phyloP scores from a whole-genome alignment of 208 protist species.

The Porcisia deanei region DNA sequence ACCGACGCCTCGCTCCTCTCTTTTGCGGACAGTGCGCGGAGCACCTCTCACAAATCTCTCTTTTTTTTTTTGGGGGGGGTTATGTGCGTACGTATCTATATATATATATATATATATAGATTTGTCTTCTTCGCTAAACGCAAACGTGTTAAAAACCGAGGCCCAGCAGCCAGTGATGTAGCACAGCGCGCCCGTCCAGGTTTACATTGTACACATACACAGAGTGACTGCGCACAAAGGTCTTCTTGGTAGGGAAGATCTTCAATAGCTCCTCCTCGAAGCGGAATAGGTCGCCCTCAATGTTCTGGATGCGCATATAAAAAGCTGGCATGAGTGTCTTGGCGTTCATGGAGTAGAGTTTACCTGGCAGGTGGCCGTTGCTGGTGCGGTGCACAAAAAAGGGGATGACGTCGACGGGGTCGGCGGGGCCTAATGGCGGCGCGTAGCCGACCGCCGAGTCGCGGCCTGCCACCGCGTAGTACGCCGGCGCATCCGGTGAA shows the following conservation, averaged over 20 bases:
- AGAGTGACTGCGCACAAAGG: constrained; percentile 70
- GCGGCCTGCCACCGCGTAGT: constrained; percentile 54
- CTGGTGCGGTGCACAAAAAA: constrained; percentile 86
- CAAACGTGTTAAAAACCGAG: constrained; percentile 60
- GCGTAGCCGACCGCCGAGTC: constrained; percentile 70
- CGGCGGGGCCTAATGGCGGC: constrained; percentile 75
- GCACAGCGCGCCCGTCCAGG: constrained; percentile 64
- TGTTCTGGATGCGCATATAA: constrained; percentile 57
- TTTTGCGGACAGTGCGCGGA: too few relatives aligned
- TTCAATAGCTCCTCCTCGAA: constrained; percentile 92
- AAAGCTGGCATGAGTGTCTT: constrained; percentile 81
- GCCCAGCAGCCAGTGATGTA: constrained; percentile 88
- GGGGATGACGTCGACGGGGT: constrained; percentile 72
- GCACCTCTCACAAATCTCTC: too few relatives aligned
- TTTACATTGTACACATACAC: constrained; percentile 86
- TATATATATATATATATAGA: neutral
- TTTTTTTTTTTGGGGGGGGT: too few relatives aligned
- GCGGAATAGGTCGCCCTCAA: constrained; percentile 82
- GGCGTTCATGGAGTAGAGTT: constrained; percentile 69
- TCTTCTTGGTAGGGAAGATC: constrained; percentile 91
- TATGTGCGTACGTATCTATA: too few relatives aligned
- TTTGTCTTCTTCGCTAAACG: neutral
- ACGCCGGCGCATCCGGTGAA: constrained; percentile 6
- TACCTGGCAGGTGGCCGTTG: constrained; percentile 76
- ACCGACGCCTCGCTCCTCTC: too few relatives aligned